These are phyloP conservation scores for Copromyces sp. DNA, from an alignment of 495 filamentous ascomycete genomes.

Conservation along the genomic window DNA sequence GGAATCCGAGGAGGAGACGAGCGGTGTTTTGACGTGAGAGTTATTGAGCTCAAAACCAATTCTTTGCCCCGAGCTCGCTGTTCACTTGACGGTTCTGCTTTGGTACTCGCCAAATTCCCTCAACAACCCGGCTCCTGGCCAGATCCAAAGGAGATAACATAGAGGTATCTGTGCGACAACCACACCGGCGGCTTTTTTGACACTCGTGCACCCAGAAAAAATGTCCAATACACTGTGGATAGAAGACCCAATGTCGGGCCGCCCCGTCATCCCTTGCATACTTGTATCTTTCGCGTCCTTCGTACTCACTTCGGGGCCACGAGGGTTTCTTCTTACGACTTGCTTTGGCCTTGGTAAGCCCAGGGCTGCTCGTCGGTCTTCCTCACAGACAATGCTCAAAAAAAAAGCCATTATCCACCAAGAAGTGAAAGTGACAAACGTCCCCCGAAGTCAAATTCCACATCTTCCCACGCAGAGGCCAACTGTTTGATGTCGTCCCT, in stretches of 20 bases:
- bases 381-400: neutral
- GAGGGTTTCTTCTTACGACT: neutral
- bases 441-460: neutral
- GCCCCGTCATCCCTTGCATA: neutral
- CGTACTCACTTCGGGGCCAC: neutral
- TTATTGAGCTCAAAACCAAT: too few relatives aligned
- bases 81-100: neutral
- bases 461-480: neutral
- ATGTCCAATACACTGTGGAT: neutral
- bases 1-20: neutral
- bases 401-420: neutral
- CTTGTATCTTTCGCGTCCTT: neutral
- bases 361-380: neutral
- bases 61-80: neutral
- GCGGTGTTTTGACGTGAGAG: neutral
- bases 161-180: neutral
- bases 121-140: neutral
- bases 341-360: neutral
- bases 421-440: neutral
- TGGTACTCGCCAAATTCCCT: neutral
- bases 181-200: neutral
- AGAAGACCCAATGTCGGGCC: neutral
- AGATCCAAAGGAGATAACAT: neutral
- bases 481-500: neutral
- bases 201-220: neutral